phyloP scores from a whole-genome alignment of 305 asterid genomes.

The Solanum hybrid region DNA sequence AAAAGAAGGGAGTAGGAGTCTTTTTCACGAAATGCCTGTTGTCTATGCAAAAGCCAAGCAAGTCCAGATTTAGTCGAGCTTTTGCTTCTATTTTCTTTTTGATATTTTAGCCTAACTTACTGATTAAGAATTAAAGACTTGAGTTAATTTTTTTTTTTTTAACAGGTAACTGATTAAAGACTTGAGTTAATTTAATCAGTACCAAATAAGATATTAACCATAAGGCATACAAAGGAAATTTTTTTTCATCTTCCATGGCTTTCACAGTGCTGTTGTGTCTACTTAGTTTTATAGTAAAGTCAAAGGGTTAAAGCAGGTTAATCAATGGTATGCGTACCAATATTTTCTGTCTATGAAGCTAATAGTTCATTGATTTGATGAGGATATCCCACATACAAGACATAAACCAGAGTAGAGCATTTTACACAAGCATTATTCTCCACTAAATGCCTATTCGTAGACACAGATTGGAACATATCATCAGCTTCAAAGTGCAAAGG shows the following conservation, averaged over 20 bases:
- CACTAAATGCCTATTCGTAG: background rate
- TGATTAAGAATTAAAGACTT: background rate
- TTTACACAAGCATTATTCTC: background rate
- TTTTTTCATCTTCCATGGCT: background rate
- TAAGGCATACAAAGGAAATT: background rate
- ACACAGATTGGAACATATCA: background rate
- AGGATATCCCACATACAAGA: background rate
- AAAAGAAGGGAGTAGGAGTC: background rate
- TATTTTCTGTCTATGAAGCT: background rate
- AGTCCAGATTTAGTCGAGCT: background rate
- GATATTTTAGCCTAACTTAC: background rate
- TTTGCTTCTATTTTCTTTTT: background rate
- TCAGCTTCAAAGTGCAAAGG: background rate
- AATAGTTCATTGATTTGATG: background rate
- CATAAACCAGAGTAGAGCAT: background rate
- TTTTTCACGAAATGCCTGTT: background rate
- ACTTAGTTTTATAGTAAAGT: background rate
- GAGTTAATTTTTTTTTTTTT: background rate
- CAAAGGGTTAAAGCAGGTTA: background rate
- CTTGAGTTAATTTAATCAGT: background rate
- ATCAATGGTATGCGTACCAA: background rate
- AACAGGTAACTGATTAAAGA: background rate
- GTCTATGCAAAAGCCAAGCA: background rate
- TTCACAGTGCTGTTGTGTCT: background rate
- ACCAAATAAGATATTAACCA: background rate